These are phyloP conservation scores for Coniosporium apollinis DNA, from an alignment of 495 filamentous ascomycete genomes.

Conservation along the genomic window DNA sequence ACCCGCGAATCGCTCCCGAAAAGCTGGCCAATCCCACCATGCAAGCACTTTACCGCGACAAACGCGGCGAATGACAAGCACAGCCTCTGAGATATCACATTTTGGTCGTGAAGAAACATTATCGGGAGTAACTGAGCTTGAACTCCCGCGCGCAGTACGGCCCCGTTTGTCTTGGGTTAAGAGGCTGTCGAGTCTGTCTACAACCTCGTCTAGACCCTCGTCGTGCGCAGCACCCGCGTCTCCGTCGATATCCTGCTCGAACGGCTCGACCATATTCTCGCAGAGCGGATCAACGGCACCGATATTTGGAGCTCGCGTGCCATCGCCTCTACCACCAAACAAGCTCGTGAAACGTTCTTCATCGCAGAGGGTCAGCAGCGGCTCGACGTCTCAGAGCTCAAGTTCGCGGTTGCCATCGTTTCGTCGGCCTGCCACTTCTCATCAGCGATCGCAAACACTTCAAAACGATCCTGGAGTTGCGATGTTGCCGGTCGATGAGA, in stretches of 20 bases:
- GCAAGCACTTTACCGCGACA: no score
- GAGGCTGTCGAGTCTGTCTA: no score
- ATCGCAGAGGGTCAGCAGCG: slow-evolving; percentile 37
- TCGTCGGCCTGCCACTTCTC: slow-evolving; percentile 69
- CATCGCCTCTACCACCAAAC: slow-evolving; percentile 45
- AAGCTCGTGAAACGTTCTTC: slow-evolving; percentile 76
- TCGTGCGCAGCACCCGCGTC: slow-evolving; percentile 43
- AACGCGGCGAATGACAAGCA: no score
- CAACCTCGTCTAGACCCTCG: slow-evolving; percentile 3
- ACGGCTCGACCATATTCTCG: slow-evolving; percentile 39
- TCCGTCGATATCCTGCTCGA: slow-evolving; percentile 51
- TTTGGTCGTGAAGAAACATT: no score
- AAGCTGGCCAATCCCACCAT: no score
- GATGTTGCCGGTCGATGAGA: slow-evolving; percentile 13
- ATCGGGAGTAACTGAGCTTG: no score
- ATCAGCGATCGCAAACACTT: slow-evolving; percentile 63
- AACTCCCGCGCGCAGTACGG: no score
- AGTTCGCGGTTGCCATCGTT: slow-evolving; percentile 40
- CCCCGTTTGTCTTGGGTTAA: no score
- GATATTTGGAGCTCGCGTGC: slow-evolving; percentile 33
- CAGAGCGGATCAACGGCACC: slow-evolving; percentile 44
- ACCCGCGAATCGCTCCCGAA: no score
- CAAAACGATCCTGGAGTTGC: slow-evolving; percentile 26
- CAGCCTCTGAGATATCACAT: no score
- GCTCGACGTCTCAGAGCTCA: slow-evolving; percentile 25